Conservation (phyloP, 805 yeast species). For the Ogataea henricii region DNA sequence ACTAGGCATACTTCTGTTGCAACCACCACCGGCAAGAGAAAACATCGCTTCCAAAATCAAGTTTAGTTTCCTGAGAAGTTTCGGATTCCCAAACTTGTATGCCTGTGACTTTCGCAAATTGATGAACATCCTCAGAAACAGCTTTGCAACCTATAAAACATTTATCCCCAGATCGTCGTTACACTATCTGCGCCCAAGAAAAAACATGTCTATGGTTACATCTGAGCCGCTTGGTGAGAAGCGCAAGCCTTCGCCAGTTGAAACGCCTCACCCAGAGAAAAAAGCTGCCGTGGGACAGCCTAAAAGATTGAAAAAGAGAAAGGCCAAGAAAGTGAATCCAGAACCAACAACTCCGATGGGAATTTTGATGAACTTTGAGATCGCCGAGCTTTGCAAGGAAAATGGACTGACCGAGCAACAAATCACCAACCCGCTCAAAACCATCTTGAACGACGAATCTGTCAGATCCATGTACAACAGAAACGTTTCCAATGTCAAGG, state of each 20-base stretch:
- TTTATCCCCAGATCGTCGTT: neutral
- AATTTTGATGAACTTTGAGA: slow-evolving; percentile 66
- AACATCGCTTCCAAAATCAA: neutral
- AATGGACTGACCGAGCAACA: slow-evolving; percentile 45
- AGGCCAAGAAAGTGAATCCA: slow-evolving; percentile 61
- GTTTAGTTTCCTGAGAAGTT: neutral
- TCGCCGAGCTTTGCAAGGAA: slow-evolving; percentile 54
- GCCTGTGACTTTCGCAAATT: neutral
- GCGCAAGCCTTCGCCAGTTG: slow-evolving; percentile 6
- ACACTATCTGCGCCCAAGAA: slow-evolving; percentile 37
- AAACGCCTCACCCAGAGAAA: neutral
- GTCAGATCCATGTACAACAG: slow-evolving; percentile 50
- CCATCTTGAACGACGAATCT: slow-evolving; percentile 60
- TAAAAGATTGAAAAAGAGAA: slow-evolving; percentile 25
- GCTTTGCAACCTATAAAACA: neutral
- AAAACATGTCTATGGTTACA: slow-evolving; percentile 27
- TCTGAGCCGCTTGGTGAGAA: slow-evolving; percentile 4
- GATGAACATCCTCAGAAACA: neutral
- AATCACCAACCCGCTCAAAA: slow-evolving; percentile 65
- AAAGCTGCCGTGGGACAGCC: neutral
- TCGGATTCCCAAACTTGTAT: neutral
- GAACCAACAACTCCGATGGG: slow-evolving; percentile 85
- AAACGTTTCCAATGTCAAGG: slow-evolving; percentile 54
- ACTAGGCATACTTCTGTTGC: neutral
- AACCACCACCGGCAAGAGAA: neutral